phyloP scores from a whole-genome alignment of 768 basidiomycete genomes.

The Suillus spraguei region DNA sequence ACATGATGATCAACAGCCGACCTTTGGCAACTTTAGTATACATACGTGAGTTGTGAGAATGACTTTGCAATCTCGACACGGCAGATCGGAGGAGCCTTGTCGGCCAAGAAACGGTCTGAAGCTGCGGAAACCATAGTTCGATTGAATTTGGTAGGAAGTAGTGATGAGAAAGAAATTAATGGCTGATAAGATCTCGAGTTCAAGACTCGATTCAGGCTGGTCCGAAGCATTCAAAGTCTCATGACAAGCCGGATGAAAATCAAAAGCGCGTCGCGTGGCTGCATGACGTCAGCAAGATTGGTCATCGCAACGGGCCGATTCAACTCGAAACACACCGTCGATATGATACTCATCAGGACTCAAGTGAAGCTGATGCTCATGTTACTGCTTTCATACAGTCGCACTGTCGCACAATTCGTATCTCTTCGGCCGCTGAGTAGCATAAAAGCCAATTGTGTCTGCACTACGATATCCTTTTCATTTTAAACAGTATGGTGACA shows the following conservation, averaged over 20 bases:
- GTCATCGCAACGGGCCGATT: background rate
- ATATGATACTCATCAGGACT: too few relatives aligned
- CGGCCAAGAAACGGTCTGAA: slow-evolving; percentile 71
- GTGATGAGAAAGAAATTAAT: slow-evolving; percentile 1
- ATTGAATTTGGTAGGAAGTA: background rate
- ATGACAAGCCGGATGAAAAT: background rate
- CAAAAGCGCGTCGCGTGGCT: background rate
- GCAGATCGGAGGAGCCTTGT: slow-evolving; percentile 76
- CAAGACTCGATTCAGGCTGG: slow-evolving; percentile 14
- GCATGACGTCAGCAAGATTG: background rate
- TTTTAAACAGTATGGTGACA: background rate
- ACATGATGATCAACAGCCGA: slow-evolving; percentile 8
- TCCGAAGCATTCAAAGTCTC: slow-evolving; percentile 12
- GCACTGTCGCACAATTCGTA: background rate
- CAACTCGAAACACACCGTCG: too few relatives aligned
- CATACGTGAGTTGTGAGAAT: slow-evolving; percentile 69
- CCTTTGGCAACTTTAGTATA: slow-evolving; percentile 4
- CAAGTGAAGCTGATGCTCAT: too few relatives aligned
- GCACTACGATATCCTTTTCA: background rate
- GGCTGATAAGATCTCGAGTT: slow-evolving; percentile 14
- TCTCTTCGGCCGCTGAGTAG: background rate
- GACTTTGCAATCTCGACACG: slow-evolving; percentile 66
- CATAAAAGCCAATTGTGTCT: background rate
- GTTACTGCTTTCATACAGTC: background rate
- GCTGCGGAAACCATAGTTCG: slow-evolving; percentile 38